Base-by-base conservation (phyloP, 805 yeast species). In the Nematodospora valgi region DNA sequence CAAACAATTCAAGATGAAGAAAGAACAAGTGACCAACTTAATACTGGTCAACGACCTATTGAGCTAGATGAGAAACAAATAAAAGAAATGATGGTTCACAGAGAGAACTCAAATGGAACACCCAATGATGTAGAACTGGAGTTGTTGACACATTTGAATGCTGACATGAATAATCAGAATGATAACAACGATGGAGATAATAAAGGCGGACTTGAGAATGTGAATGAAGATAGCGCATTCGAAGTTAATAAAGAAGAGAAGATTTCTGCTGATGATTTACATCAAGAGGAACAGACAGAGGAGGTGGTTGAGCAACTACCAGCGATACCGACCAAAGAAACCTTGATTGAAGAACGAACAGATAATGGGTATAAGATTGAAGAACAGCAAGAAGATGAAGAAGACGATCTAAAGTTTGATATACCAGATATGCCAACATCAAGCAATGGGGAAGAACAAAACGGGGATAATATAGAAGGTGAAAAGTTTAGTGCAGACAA, bases 381-480 rank as follows among this genome's bases (percentile, higher is more conserved):
- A 8, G 13, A 19, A 23, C 8, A 21, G 9, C 24, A 13, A 16
- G 26, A 27, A 27, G 29, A 23, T 15, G 30, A 22, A 19, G 34
- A 24, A 23, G 12, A 23, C 14, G 27, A 19, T 12, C 27, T 26
- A 4, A 27, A 32, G 32, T 6, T 20, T n/a, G 29, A 22, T 10
- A 15, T 14, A 26, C 29, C 15, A 17, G 17, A 26, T 8, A 14
- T 10, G n/a, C 11, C 24, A 22, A 22, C 24, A 22, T 11, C 24
- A n/a, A n/a, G n/a, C n/a, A n/a, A n/a, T n/a, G n/a, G 21, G 4
- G 32, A 27, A 24, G 27, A 35, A 22, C 32, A 27, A 25, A 17
- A 30, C 18, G 19, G 34, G 9, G 41, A 34, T n/a, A 24, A 33
- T 18, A 30, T 38, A 13, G 19, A 16, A 16, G 32, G 13, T 5